Percentiles rank a stretch among this genome's conserved stretches.
Conservation (phyloP, 345 rosid species). For the Angophora floribunda region DNA sequence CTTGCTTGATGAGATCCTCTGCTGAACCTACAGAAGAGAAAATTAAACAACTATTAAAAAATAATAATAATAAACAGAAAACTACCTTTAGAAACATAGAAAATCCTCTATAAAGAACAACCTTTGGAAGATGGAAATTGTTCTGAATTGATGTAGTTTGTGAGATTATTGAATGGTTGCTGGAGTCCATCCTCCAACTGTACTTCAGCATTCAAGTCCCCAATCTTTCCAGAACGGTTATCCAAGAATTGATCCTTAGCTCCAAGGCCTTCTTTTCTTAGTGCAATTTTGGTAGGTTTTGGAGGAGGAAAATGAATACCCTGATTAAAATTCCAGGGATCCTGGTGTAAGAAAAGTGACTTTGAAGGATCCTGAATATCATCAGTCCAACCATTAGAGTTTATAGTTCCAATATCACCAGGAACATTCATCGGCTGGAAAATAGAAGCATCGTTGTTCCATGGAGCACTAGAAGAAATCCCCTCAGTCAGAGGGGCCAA, state of each 20-base stretch:
- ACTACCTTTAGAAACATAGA: background rate
- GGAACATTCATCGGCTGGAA: conserved; percentile 16
- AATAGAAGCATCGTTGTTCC: conserved; percentile 15
- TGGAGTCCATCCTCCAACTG: conserved; percentile 17
- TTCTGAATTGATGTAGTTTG: conserved; percentile 20
- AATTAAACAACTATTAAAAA: background rate
- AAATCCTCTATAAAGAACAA: background rate
- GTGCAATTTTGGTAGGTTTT: conserved; percentile 39
- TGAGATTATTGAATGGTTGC: conserved; percentile 12
- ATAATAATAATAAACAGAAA: background rate
- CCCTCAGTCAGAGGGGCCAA: conserved; percentile 13
- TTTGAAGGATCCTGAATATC: conserved; percentile 39
- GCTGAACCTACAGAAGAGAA: conserved; percentile 16
- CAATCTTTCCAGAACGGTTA: conserved; percentile 9
- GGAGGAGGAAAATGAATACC: conserved; percentile 49
- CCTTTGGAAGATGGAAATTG: conserved; percentile 28
- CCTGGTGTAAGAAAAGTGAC: conserved; percentile 58
- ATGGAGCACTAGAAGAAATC: conserved; percentile 13
- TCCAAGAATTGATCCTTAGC: conserved; percentile 32
- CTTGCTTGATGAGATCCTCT: conserved; percentile 52
- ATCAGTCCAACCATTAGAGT: conserved; percentile 5
- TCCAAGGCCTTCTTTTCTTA: conserved; percentile 22
- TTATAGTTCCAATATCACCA: conserved; percentile 12
- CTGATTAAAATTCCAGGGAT: conserved; percentile 50
- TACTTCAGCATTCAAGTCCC: conserved; percentile 9